Conservation (phyloP, 2,329 filamentous ascomycete species). For the Aureobasidium vineae region DNA sequence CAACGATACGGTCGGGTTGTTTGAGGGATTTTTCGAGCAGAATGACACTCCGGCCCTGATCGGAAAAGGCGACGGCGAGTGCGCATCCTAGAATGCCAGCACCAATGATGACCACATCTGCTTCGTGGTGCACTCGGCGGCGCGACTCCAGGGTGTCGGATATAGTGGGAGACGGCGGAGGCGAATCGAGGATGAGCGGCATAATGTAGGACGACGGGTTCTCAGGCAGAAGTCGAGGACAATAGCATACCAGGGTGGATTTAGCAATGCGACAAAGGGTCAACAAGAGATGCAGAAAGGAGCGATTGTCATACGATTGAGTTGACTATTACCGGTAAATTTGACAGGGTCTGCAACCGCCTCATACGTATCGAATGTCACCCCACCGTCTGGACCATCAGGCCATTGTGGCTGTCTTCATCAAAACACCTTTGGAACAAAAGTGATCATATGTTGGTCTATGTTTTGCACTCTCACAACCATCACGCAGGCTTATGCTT, state of each 20-base stretch:
- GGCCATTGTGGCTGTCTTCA: background rate
- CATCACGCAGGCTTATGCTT: background rate
- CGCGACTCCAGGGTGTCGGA: constrained; percentile 42
- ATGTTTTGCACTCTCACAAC: no score
- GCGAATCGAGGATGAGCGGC: constrained; percentile 34
- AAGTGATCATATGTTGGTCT: no score
- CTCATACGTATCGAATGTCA: constrained; percentile 8
- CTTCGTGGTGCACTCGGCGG: constrained; percentile 57
- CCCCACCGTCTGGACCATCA: constrained; percentile 7
- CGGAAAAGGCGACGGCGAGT: constrained; percentile 76
- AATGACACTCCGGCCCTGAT: constrained; percentile 87
- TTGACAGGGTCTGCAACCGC: constrained; percentile 19
- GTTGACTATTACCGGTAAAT: constrained; percentile 14
- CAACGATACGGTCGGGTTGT: constrained; percentile 93
- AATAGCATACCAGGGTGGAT: background rate
- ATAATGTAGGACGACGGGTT: constrained; percentile 25
- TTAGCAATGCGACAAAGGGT: background rate
- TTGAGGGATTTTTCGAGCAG: constrained; percentile 85
- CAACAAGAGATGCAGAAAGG: background rate
- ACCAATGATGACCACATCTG: constrained; percentile 87
- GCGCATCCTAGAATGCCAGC: constrained; percentile 89
- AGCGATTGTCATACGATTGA: constrained; percentile 12
- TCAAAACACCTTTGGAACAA: background rate
- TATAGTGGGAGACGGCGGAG: constrained; percentile 32
- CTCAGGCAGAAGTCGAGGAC: background rate